Conservation (phyloP, 2,329 filamentous ascomycete genomes). For the Aaosphaeria pasadenensis region DNA sequence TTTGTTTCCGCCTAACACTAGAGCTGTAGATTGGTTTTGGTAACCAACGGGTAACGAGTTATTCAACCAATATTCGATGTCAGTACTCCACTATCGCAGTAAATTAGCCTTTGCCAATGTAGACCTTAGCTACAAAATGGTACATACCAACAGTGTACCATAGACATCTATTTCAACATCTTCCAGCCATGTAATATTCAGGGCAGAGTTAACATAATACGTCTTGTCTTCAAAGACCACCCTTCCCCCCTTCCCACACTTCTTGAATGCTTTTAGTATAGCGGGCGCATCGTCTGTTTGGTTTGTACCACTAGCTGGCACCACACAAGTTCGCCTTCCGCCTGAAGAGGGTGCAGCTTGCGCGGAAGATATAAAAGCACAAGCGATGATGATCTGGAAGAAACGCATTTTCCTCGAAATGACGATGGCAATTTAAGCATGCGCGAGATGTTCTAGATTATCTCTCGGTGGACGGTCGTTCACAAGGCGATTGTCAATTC, state of each 20-base stretch:
- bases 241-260: conserved; percentile 17
- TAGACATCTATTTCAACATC: conserved; percentile 24
- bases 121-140: conserved; percentile 7
- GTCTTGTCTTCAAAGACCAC: conserved; percentile 19
- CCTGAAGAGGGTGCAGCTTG: background rate
- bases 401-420: too few species aligned
- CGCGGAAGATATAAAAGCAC: too few species aligned
- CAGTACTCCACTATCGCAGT: conserved; percentile 14
- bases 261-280: conserved; percentile 21
- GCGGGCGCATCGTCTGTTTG: conserved; percentile 19
- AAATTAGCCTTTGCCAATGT: background rate
- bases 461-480: too few species aligned
- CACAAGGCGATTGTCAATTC: too few species aligned
- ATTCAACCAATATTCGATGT: conserved; percentile 28
- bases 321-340: conserved; percentile 11
- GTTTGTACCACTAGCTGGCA: conserved; percentile 15
- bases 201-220: conserved; percentile 19
- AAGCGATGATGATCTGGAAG: too few species aligned
- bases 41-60: conserved; percentile 30
- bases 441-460: too few species aligned
- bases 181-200: conserved; percentile 20
- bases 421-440: too few species aligned
- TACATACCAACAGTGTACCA: conserved; percentile 5
- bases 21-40: conserved; percentile 28
- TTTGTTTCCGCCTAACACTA: conserved; percentile 47